Percentiles rank a stretch among this genome's conserved stretches.
Evolutionary conservation across 805 yeast genomes (phyloP).

Genomic region (Vanderwaltozyma tropicalis): DNA sequence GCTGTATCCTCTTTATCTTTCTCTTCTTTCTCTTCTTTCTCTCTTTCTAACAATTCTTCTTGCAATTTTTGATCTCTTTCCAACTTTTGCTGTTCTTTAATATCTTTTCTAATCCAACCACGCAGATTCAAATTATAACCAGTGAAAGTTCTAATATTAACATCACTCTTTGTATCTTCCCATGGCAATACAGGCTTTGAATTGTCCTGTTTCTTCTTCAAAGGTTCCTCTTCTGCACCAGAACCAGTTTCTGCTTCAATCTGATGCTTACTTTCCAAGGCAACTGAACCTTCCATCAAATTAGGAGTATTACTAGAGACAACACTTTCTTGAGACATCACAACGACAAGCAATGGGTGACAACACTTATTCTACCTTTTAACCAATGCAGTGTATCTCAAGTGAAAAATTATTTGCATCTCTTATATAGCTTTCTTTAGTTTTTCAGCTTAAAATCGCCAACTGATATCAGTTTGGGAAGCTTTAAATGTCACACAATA

Average conservation of each 20-base stretch:
- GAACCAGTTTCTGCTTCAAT: too few relatives aligned
- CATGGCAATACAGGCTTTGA: slow-evolving; percentile 18
- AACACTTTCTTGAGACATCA: background rate
- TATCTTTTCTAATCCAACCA: slow-evolving; percentile 22
- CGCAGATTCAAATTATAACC: slow-evolving; percentile 19
- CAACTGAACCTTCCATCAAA: background rate
- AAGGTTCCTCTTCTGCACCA: background rate
- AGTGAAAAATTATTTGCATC: too few relatives aligned
- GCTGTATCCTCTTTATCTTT: background rate
- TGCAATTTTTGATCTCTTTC: slow-evolving; percentile 1
- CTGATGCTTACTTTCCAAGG: too few relatives aligned
- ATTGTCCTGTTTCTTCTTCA: slow-evolving; percentile 1
- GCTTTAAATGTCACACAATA: too few relatives aligned
- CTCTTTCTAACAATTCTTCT: background rate
- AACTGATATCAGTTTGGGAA: too few relatives aligned
- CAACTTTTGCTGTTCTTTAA: slow-evolving; percentile 2
- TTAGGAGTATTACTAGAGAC: background rate
- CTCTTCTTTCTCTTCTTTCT: background rate
- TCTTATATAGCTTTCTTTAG: too few relatives aligned
- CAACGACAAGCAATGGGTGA: too few relatives aligned
- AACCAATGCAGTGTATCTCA: too few relatives aligned
- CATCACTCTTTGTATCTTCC: slow-evolving; percentile 11
- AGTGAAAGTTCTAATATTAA: slow-evolving; percentile 19
- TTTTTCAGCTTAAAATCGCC: too few relatives aligned
- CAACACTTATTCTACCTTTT: too few relatives aligned